Evolutionary conservation across 257 asterid species (phyloP), one percentile per base, ranked within the genome.

Genomic region (Thymus quinquecostatus): DNA sequence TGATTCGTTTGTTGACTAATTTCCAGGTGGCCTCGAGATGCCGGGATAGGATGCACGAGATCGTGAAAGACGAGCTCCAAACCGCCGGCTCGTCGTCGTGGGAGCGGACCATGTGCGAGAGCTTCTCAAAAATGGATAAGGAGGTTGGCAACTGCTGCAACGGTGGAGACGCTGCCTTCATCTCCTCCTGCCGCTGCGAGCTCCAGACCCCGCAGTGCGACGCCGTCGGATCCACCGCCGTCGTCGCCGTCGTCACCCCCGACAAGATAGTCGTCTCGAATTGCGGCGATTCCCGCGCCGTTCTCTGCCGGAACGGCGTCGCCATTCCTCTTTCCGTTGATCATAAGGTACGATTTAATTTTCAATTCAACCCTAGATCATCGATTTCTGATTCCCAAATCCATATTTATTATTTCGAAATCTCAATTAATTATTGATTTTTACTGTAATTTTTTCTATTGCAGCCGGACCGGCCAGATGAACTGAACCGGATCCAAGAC

Each of bases 241-340:
- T 92, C 0, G 98, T 95, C 28, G 82, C 98, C 30, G 82, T 92
- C 0, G 86, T 92, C 34, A 80, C 96, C 2, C 91, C 94, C 0
- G 94, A 87, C 4, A 89, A 89, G 73, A 88, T 95, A 50, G 49
- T 95, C 9, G 91, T 95, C 2, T 87, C 99, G 0, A 95, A 95
- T 51, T 92, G 99, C 55, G 99, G 99, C 2, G 99, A 95, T 67
- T 95, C 99, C 8, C 97, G 99, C 4, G 98, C 99, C 9, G 96
- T 95, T 0, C 95, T 95, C 1, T 87, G 97, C 74, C 95, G 99
- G 1, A 85, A 82, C 79, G 97, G 99, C 72, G 84, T 79, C 13
- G 94, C 98, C 0, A 73, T 87, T 55, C 98, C 99, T 10, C 94
- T 95, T 1, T 92, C 99, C 4, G 79, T 79, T 1, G 99, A 95